Evolutionary conservation across 2,329 filamentous ascomycete species (phyloP), one percentile per base, ranked within the genome.

Genomic region (Akanthomyces dipterigenus): DNA sequence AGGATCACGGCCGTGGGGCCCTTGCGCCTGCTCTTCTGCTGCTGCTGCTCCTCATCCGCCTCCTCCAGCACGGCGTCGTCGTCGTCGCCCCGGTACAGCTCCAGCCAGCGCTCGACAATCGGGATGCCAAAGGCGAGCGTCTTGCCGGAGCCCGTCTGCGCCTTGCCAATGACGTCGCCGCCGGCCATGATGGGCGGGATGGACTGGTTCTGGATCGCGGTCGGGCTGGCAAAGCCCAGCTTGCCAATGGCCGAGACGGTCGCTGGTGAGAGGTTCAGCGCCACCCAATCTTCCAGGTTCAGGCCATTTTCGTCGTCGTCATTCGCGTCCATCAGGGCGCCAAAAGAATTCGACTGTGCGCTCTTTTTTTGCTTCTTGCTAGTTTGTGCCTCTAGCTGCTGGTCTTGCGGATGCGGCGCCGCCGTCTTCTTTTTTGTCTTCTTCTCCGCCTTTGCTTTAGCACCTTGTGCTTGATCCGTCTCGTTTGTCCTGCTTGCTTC

Each of bases 81-180:
- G 20, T 72, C 70, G 24, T 69, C 69, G 16, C 71, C 72, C 46
- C 73, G 73, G 28, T 72, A 73, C 61, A 70, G 70, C 63, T 83
- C 82, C 42, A 99, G 76, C 80, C 88, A 97, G 60, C 83, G 82
- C 73, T 99, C 93, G 11, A 98, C 79, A 61, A 99, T 95, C 0
- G 95, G 95, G 64, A 99, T 92, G 1, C 89, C 91, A 73, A 96
- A 99, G 0, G 95, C 93, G 49, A 99, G 78, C 0, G 95, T 99
- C 76, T 99, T 99, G 67, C 95, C 95, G 16, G 95, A 98, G 66
- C 95, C 95, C 0, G 95, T 99, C 12, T 93, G 89, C 2, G 95
- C 95, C 76, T 99, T 99, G 46, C 95, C 95, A 65, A 99, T 89
- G 18, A 98, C 88, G 73, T 99, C 93, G 71, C 90, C 89, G 0